phyloP scores from a whole-genome alignment of 2,329 filamentous ascomycete species.

The Parascedosporium putredinis region DNA sequence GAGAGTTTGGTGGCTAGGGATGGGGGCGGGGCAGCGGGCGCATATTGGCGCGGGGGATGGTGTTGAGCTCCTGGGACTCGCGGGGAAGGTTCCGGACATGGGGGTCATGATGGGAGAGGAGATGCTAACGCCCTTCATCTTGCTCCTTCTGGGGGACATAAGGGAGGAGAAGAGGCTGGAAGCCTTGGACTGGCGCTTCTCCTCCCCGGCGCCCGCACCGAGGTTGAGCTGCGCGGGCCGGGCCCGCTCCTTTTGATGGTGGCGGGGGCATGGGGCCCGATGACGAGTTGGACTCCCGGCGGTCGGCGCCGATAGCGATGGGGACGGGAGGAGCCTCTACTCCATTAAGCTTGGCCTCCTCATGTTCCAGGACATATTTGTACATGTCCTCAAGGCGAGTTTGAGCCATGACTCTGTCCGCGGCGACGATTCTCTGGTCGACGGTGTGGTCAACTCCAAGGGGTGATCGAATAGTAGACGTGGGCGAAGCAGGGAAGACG shows the following conservation, averaged over 20 bases:
- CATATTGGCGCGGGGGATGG: conserved; percentile 50
- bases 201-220: conserved; percentile 25
- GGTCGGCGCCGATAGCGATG: background rate
- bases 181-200: conserved; percentile 44
- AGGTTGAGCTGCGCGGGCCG: conserved; percentile 44
- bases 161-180: conserved; percentile 52
- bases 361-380: conserved; percentile 83
- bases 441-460: conserved; percentile 59
- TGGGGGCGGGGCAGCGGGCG: conserved; percentile 45
- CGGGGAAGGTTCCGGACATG: conserved; percentile 46
- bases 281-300: background rate
- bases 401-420: conserved; percentile 65
- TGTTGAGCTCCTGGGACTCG: conserved; percentile 45
- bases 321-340: conserved; percentile 17
- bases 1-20: conserved; percentile 33
- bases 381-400: conserved; percentile 85
- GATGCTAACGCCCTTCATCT: conserved; percentile 43
- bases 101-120: conserved; percentile 58
- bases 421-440: conserved; percentile 64
- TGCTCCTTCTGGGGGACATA: conserved; percentile 46
- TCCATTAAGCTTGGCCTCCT: conserved; percentile 54
- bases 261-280: background rate
- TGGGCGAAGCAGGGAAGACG: conserved; percentile 25
- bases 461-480: conserved; percentile 35
- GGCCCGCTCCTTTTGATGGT: conserved; percentile 31